phyloP scores from a whole-genome alignment of 177 flowering plant species.

The Telopea speciosissima region DNA sequence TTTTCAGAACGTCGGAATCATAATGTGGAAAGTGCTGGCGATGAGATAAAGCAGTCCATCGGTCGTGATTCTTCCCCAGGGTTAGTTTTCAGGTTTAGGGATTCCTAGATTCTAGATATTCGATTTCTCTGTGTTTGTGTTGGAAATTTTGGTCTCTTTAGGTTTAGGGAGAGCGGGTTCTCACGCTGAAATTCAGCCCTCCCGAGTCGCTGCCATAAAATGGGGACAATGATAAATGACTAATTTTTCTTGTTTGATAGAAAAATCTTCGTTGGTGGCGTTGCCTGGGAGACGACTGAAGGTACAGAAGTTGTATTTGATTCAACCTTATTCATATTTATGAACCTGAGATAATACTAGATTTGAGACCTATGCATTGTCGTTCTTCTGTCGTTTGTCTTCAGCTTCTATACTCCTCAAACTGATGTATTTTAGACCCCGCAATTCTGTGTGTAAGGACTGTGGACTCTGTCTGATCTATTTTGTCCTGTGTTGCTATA shows the following conservation, averaged over 20 bases:
- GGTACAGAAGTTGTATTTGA: slow-evolving; percentile 28
- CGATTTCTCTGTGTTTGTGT: slow-evolving; percentile 6
- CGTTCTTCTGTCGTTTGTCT: no score
- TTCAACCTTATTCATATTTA: not conserved
- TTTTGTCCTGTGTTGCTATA: no score
- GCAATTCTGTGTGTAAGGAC: no score
- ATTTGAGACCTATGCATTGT: no score
- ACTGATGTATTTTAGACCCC: no score
- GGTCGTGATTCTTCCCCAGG: slow-evolving; percentile 22
- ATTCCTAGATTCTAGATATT: slow-evolving; percentile 9
- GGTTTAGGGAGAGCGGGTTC: slow-evolving; percentile 11
- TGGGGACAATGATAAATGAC: slow-evolving; percentile 7
- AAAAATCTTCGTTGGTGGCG: slow-evolving; percentile 70
- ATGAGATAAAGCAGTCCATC: slow-evolving; percentile 15
- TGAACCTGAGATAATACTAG: not conserved
- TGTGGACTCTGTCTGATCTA: no score
- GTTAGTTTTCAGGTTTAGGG: slow-evolving; percentile 23
- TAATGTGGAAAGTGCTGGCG: slow-evolving; percentile 20
- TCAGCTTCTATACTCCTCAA: no score
- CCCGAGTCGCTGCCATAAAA: slow-evolving; percentile 5
- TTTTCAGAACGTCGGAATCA: slow-evolving; percentile 19
- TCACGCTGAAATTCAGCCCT: slow-evolving; percentile 6
- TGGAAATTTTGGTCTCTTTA: slow-evolving; percentile 3
- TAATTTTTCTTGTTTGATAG: slow-evolving; percentile 41
- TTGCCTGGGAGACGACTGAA: slow-evolving; percentile 65